These are phyloP conservation scores for Penicillium corylophilum DNA, from an alignment of 2,329 filamentous ascomycete species.

Conservation along the genomic window DNA sequence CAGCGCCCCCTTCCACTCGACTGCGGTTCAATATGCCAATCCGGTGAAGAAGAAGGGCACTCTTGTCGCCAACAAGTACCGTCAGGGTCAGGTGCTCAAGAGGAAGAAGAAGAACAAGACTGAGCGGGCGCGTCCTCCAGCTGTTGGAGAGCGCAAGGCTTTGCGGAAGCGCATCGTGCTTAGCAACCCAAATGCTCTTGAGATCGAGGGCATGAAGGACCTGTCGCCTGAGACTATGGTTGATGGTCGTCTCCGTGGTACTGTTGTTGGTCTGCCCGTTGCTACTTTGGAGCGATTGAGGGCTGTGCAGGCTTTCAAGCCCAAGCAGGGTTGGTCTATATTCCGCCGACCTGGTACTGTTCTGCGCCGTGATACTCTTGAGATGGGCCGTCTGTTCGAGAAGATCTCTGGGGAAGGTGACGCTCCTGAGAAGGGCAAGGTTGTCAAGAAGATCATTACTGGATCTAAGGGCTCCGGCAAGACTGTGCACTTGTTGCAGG, in stretches of 20 bases:
- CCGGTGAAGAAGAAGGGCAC: constrained; percentile 52
- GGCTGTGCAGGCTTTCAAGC: constrained; percentile 86
- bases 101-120: constrained; percentile 42
- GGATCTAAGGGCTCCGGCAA: constrained; percentile 79
- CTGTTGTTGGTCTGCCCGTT: constrained; percentile 68
- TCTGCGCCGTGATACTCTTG: constrained; percentile 73
- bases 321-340: constrained; percentile 80
- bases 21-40: constrained; percentile 38
- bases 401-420: constrained; percentile 47
- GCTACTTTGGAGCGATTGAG: constrained; percentile 75
- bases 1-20: constrained; percentile 46
- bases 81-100: constrained; percentile 44
- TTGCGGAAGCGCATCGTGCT: constrained; percentile 85
- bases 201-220: constrained; percentile 66
- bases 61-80: constrained; percentile 35
- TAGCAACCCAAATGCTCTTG: constrained; percentile 88
- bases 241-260: constrained; percentile 58
- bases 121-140: constrained; percentile 58
- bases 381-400: constrained; percentile 65
- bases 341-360: constrained; percentile 80
- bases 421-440: constrained; percentile 33
- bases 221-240: constrained; percentile 58
- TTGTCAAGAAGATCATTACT: constrained; percentile 62
- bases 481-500: constrained; percentile 81
- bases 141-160: constrained; percentile 79